phyloP scores from a whole-genome alignment of 257 asterid genomes.

The Mitragyna speciosa region DNA sequence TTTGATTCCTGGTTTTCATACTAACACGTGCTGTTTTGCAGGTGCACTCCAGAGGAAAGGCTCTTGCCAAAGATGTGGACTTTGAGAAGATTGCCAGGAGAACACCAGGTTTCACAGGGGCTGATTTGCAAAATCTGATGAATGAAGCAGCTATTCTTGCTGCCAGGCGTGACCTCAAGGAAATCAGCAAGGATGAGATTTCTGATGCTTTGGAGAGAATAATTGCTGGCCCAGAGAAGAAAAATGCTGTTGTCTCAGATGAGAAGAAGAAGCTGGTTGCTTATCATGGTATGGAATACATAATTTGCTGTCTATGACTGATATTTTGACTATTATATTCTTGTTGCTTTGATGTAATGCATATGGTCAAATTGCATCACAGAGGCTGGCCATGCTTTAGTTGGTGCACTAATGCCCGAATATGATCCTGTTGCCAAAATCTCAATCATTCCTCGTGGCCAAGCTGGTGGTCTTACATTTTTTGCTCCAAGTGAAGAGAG shows the following conservation, averaged over 20 bases:
- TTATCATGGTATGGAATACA: slow-evolving; percentile 62
- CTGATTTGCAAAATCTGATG: slow-evolving; percentile 98
- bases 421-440: slow-evolving; percentile 98
- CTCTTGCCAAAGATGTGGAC: slow-evolving; percentile 96
- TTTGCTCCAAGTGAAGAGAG: slow-evolving; percentile 99
- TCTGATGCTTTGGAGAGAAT: slow-evolving; percentile 97
- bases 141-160: slow-evolving; percentile 99
- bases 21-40: slow-evolving; percentile 5
- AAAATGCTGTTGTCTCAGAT: slow-evolving; percentile 95
- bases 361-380: slow-evolving; percentile 7
- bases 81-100: slow-evolving; percentile 91
- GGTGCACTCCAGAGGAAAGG: slow-evolving; percentile 97
- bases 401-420: slow-evolving; percentile 98
- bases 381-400: slow-evolving; percentile 99
- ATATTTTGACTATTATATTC: not conserved
- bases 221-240: slow-evolving; percentile 99
- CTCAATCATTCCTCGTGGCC: slow-evolving; percentile 99
- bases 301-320: not conserved
- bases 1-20: not conserved
- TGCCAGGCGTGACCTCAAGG: slow-evolving; percentile 93
- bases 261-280: slow-evolving; percentile 95
- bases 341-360: not conserved
- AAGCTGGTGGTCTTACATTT: slow-evolving; percentile 98
- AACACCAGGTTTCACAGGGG: slow-evolving; percentile 99
- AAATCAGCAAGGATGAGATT: slow-evolving; percentile 97